Conservation (phyloP, 345 rosid species). For the Syzygium oleosum region DNA sequence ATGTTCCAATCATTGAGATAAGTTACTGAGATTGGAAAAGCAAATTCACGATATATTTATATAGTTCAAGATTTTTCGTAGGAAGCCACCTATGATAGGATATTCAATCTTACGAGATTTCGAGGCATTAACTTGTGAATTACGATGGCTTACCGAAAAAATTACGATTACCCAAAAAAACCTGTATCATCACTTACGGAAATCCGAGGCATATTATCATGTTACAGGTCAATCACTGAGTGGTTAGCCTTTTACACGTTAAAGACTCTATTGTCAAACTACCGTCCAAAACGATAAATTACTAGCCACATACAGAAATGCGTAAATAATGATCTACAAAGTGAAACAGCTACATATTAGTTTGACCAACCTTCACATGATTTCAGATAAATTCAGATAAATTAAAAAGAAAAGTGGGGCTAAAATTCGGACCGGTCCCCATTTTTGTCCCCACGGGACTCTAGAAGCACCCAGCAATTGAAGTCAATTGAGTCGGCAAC, state of each 20-base stretch:
- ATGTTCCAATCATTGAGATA: not conserved
- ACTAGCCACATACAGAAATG: not conserved
- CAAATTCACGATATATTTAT: not conserved
- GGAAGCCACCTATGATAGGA: not conserved
- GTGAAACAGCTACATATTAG: rapidly evolving
- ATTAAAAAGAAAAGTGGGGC: not conserved
- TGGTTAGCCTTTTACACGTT: not conserved
- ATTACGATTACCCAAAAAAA: not conserved
- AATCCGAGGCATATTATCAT: not conserved
- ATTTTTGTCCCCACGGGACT: not conserved
- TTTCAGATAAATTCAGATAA: not conserved
- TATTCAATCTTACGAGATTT: not conserved
- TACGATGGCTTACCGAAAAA: not conserved
- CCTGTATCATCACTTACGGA: not conserved
- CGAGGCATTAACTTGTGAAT: not conserved
- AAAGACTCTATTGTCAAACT: not conserved
- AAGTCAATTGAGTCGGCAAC: not conserved
- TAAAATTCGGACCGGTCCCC: not conserved
- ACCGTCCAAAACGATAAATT: not conserved
- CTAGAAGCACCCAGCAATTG: not conserved
- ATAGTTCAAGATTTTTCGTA: not conserved
- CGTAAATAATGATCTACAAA: not conserved
- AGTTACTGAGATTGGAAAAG: not conserved
- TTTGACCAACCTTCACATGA: not conserved
- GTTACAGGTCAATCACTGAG: not conserved